Evolutionary conservation across 129 eudicot genomes (phyloP).

Genomic region (Apium graveolens): DNA sequence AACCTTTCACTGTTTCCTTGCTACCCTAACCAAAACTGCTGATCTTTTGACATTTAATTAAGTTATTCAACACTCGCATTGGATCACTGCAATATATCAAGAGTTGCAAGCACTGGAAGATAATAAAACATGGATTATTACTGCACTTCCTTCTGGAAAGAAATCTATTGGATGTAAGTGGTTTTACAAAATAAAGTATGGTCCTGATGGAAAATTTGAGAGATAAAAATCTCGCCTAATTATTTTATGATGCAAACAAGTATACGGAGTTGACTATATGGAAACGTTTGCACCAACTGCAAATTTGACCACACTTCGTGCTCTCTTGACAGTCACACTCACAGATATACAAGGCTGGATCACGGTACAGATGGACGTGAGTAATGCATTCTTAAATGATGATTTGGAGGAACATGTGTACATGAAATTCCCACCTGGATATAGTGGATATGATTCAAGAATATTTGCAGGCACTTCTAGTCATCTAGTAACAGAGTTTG

Average conservation of each 20-base stretch:
- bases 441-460: not conserved
- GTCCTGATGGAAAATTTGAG: not conserved
- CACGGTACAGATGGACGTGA: not conserved
- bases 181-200: too few species aligned
- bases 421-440: not conserved
- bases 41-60: not conserved
- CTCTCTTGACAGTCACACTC: not conserved
- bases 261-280: too few species aligned
- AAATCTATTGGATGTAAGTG: not conserved
- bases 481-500: fast-evolving
- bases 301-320: not conserved
- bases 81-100: not conserved
- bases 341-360: not conserved
- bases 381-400: not conserved
- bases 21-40: not conserved
- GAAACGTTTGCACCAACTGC: too few species aligned
- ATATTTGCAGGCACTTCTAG: too few species aligned
- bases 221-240: not conserved
- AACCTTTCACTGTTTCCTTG: not conserved
- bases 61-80: not conserved
- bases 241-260: not conserved
- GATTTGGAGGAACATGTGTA: not conserved
- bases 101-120: too few species aligned
- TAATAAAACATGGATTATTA: too few species aligned
- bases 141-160: too few species aligned